Base-by-base conservation (phyloP, 129 eudicot genomes). In the Rutidosis leptorrhynchoides region DNA sequence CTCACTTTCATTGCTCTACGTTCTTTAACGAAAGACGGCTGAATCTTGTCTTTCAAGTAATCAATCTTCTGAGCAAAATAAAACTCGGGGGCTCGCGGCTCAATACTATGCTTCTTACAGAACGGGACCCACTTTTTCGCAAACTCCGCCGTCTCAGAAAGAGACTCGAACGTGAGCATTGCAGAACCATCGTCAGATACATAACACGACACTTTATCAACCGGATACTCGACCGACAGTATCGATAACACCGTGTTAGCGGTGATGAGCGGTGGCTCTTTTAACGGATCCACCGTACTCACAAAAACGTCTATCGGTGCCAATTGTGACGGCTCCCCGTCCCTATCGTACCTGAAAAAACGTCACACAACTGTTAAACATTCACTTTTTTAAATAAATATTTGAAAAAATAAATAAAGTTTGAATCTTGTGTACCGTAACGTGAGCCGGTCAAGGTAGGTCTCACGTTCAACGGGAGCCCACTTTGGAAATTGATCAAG, bases 41-140 rank as follows among this genome's bases (percentile, higher is more conserved):
- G 89, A 43, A 89, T 83, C 74, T 89, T 89, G 75, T 89, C 96
- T 74, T 85, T 89, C 78, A 89, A 73, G 74, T 89, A 89, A 80
- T 89, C 96, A 40, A 89, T 89, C 82, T 89, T 89, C 64, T 89
- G 94, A 65, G 89, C 85, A 74, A 89, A 89, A 77, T 89, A 89
- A 51, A 89, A 89, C 63, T 89, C 96, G 12, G 96, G 96, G 40
- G 96, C 96, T 74, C 96, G 71, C 3, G 96, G 96, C 83, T 89
- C 96, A 60, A 89, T 89, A 54, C 54, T 73, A 67, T 81, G 86
- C 75, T 89, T 89, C 87, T 86, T 89, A 69, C 96, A 89, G 70
- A 89, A 89, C 0, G 96, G 96, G 57, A 89, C 96, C 96, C 96
- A 80, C 60, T 76, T 76, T 52, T 69, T 80, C 15, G 85, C 85